Conservation (phyloP, 208 protist species). For the Acanthamoeba healyi region DNA sequence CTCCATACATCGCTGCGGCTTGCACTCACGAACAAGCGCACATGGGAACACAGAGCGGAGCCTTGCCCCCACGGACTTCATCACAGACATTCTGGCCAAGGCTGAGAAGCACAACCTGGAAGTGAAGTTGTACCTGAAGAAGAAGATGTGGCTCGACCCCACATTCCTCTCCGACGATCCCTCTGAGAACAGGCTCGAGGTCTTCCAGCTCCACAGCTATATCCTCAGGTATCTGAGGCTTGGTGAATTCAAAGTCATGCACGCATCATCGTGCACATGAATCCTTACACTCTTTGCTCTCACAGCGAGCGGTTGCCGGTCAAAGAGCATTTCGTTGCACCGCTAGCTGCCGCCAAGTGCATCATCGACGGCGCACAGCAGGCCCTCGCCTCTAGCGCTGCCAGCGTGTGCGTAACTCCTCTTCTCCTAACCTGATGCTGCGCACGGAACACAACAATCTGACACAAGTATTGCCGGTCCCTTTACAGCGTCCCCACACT, state of each 20-base stretch:
- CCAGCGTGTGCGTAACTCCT: background rate
- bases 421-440: background rate
- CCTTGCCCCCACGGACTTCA: conserved; percentile 8
- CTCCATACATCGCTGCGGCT: background rate
- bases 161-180: conserved; percentile 4
- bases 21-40: background rate
- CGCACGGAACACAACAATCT: background rate
- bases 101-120: background rate
- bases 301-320: background rate
- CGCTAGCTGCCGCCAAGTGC: background rate
- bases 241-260: background rate
- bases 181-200: background rate
- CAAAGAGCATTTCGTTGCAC: background rate
- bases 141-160: conserved; percentile 38
- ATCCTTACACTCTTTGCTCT: no score
- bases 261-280: background rate
- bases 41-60: background rate
- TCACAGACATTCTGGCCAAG: conserved; percentile 8
- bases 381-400: background rate
- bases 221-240: background rate
- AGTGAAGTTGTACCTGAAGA: conserved; percentile 19
- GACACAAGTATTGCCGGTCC: background rate
- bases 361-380: background rate
- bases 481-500: background rate
- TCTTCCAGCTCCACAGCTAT: conserved; percentile 30